Percentiles rank a stretch among this genome's conserved stretches.
Conservation (phyloP, 1,284 basidiomycete genomes). For the Moniliella sp. region DNA sequence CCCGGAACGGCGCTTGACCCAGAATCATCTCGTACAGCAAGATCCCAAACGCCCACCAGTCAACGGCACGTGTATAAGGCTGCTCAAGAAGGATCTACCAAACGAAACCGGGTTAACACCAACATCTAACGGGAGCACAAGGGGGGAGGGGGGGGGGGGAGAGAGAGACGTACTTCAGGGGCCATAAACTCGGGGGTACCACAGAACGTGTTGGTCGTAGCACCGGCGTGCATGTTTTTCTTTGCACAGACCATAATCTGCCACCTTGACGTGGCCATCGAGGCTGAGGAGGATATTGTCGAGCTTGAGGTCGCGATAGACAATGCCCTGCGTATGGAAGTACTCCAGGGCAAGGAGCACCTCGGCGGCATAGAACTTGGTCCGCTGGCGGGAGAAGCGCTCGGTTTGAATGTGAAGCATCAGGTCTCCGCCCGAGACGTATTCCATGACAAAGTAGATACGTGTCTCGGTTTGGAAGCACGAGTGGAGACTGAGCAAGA, state of each 20-base stretch:
- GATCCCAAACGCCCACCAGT: slow-evolving; percentile 99
- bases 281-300: slow-evolving; percentile 91
- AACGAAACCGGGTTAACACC: no score
- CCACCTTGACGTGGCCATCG: slow-evolving; percentile 95
- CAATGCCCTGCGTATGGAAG: slow-evolving; percentile 92
- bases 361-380: slow-evolving; percentile 95
- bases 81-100: slow-evolving; percentile 80
- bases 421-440: slow-evolving; percentile 53
- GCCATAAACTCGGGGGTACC: slow-evolving; percentile 99
- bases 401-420: slow-evolving; percentile 63
- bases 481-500: slow-evolving; percentile 83
- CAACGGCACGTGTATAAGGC: slow-evolving; percentile 87
- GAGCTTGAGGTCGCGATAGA: slow-evolving; percentile 66
- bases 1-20: slow-evolving; percentile 94
- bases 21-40: slow-evolving; percentile 96
- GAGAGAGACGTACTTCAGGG: slow-evolving; percentile 60
- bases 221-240: slow-evolving; percentile 93
- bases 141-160: background rate
- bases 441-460: slow-evolving; percentile 62
- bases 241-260: slow-evolving; percentile 96
- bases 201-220: slow-evolving; percentile 96
- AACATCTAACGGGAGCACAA: no score
- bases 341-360: slow-evolving; percentile 88
- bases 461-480: slow-evolving; percentile 99
- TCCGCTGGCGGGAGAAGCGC: slow-evolving; percentile 60